phyloP scores from a whole-genome alignment of 164 flowering plant genomes.

The Malania oleifera region DNA sequence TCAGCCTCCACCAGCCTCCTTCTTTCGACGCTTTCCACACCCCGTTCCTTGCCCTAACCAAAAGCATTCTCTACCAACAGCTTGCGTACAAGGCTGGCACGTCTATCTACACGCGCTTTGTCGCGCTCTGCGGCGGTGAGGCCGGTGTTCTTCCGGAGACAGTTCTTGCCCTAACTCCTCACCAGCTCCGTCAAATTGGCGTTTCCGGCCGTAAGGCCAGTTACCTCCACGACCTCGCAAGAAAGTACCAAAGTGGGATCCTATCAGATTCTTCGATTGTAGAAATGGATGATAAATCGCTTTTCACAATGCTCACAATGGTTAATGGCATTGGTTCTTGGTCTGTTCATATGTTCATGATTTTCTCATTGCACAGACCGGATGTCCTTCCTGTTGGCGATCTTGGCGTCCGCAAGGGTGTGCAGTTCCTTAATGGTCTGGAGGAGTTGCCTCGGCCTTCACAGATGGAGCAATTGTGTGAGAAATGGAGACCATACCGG shows the following conservation, averaged over 20 bases:
- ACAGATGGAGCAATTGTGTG: constrained; percentile 92
- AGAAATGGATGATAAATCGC: constrained; percentile 84
- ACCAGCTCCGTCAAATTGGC: constrained; percentile 85
- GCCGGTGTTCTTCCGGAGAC: constrained; percentile 56
- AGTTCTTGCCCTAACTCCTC: constrained; percentile 54
- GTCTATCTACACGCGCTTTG: constrained; percentile 77
- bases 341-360: constrained; percentile 99
- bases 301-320: constrained; percentile 94
- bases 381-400: constrained; percentile 91
- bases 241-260: constrained; percentile 74
- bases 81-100: constrained; percentile 91
- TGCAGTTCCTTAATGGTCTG: constrained; percentile 60
- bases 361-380: constrained; percentile 85
- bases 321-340: constrained; percentile 96
- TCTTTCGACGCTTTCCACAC: constrained; percentile 58
- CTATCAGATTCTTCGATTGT: constrained; percentile 66
- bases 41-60: constrained; percentile 76
- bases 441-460: constrained; percentile 86
- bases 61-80: constrained; percentile 88
- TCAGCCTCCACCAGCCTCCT: constrained; percentile 64
- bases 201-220: constrained; percentile 87
- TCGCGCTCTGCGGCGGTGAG: constrained; percentile 83
- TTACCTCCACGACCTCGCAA: constrained; percentile 83
- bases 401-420: constrained; percentile 82
- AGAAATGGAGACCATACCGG: constrained; percentile 92